A percentile compares a stretch with the other conserved stretches of the same genome.
These are phyloP conservation scores for Gaultheria prostrata DNA, from an alignment of 148 eudicot genomes.

Conservation along the genomic window DNA sequence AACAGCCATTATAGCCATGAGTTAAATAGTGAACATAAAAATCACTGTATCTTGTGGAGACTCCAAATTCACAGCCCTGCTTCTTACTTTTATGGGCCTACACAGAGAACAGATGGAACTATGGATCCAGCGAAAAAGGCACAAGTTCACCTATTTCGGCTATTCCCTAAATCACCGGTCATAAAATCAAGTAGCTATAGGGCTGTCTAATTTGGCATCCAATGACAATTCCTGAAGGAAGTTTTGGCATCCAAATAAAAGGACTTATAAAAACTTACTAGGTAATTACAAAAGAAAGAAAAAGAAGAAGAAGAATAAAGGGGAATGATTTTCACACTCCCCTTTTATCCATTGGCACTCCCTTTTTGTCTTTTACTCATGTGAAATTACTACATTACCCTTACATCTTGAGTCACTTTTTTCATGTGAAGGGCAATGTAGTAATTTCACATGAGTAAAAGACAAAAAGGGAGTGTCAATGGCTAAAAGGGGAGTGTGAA, in stretches of 20 bases:
- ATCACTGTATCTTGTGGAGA: neutral
- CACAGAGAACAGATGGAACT: neutral
- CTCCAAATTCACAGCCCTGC: neutral
- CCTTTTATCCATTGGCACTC: too few species aligned
- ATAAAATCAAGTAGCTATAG: neutral
- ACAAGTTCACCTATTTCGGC: neutral
- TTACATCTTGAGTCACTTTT: too few species aligned
- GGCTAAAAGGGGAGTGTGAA: too few species aligned
- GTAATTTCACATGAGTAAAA: too few species aligned
- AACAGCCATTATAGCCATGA: neutral
- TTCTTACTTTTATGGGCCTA: too few species aligned
- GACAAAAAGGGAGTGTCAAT: too few species aligned
- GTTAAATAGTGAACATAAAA: neutral
- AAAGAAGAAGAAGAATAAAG: too few species aligned
- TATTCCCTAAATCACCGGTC: neutral
- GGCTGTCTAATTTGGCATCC: neutral
- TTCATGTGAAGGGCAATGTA: too few species aligned
- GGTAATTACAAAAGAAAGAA: neutral
- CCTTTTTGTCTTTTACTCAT: too few species aligned
- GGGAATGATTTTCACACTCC: too few species aligned
- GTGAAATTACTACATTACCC: too few species aligned
- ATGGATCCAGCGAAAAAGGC: neutral
- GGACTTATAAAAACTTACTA: neutral
- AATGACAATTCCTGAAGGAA: neutral
- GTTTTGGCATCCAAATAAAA: neutral